These are phyloP conservation scores for Starmerella scarabaei DNA, from an alignment of 805 yeast species.

Conservation along the genomic window DNA sequence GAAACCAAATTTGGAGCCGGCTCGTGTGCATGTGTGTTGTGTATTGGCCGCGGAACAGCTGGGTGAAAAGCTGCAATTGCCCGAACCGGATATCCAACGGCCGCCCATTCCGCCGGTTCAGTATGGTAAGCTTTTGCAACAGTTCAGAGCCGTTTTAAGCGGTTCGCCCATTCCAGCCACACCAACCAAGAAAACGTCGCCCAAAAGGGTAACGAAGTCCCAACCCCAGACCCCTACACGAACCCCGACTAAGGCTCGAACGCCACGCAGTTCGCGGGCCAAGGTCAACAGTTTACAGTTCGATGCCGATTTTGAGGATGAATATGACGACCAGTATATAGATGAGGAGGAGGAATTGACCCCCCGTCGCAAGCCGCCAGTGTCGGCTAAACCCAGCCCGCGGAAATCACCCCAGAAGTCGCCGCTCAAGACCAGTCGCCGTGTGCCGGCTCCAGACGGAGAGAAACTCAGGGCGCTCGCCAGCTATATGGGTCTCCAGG, in stretches of 20 bases:
- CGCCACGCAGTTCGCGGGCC: not conserved
- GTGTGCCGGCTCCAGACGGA: conserved; percentile 8
- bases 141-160: conserved; percentile 13
- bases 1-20: conserved; percentile 21
- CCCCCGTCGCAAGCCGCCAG: not conserved
- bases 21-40: conserved; percentile 20
- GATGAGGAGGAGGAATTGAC: not conserved
- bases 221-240: not conserved
- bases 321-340: conserved; percentile 1
- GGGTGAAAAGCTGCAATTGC: conserved; percentile 3
- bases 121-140: conserved; percentile 10
- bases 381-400: conserved; percentile 8
- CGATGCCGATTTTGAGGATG: not conserved
- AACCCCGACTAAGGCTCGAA: not conserved
- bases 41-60: conserved; percentile 18
- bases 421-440: not conserved
- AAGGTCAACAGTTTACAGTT: not conserved
- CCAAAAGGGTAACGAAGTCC: not conserved
- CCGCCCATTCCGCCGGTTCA: conserved; percentile 20
- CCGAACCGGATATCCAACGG: conserved; percentile 7
- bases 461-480: conserved; percentile 5
- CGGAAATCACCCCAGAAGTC: conserved; percentile 6
- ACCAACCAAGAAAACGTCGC: conserved; percentile 2
- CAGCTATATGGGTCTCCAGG: conserved; percentile 7
- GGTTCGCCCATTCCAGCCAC: conserved; percentile 1